Evolutionary conservation across 1,284 basidiomycete species (phyloP).

Genomic region (Schizopora paradoxa): DNA sequence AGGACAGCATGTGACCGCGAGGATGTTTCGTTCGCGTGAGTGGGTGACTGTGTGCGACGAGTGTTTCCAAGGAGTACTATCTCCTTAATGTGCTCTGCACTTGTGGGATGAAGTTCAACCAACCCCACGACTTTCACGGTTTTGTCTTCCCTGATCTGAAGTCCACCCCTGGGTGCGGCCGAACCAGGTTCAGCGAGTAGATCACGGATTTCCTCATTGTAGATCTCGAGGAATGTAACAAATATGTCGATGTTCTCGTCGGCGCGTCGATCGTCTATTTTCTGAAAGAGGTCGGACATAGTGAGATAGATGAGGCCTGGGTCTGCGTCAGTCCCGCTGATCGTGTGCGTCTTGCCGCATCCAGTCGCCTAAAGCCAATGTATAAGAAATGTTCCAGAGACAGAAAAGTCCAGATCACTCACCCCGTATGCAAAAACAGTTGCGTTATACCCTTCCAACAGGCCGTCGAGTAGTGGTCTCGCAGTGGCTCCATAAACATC

Average conservation of each 20-base stretch:
- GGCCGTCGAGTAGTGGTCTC: constrained; percentile 73
- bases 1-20: constrained; percentile 95
- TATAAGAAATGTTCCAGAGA: constrained; percentile 15
- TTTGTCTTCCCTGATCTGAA: constrained; percentile 89
- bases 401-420: constrained; percentile 31
- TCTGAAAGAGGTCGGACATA: constrained; percentile 93
- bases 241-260: constrained; percentile 81
- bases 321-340: constrained; percentile 82
- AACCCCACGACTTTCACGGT: constrained; percentile 85
- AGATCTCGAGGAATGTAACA: constrained; percentile 95
- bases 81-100: constrained; percentile 88
- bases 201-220: constrained; percentile 98
- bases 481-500: constrained; percentile 85
- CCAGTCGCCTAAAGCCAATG: constrained; percentile 75
- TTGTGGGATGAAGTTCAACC: constrained; percentile 70
- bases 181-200: constrained; percentile 75
- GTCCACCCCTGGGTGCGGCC: constrained; percentile 68
- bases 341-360: constrained; percentile 97
- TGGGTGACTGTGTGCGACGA: constrained; percentile 86
- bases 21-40: constrained; percentile 90
- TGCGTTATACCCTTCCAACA: constrained; percentile 93
- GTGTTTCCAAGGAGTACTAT: constrained; percentile 86
- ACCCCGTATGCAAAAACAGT: constrained; percentile 98
- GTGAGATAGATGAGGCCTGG: constrained; percentile 93
- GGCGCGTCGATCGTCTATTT: constrained; percentile 78